These are phyloP conservation scores for Tardiomyces depauwii DNA, from an alignment of 1,139 yeast genomes.

Conservation along the genomic window DNA sequence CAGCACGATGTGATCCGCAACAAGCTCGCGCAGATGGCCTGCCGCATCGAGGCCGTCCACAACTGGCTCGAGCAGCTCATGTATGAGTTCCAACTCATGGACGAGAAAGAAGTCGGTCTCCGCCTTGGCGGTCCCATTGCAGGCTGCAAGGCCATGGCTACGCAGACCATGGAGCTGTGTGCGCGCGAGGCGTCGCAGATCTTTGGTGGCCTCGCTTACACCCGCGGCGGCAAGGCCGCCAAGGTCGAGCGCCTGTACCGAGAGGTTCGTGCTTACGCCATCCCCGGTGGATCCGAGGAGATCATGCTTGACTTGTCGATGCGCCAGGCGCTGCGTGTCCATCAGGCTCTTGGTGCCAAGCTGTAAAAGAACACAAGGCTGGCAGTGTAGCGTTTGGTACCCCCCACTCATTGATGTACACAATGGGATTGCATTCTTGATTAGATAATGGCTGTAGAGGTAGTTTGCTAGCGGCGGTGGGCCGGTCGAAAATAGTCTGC, in stretches of 20 bases:
- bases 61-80: conserved; percentile 28
- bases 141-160: conserved; percentile 30
- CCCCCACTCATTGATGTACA: too few relatives aligned
- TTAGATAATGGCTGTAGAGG: too few relatives aligned
- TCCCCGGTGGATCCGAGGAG: conserved; percentile 37
- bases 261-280: conserved; percentile 34
- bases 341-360: conserved; percentile 28
- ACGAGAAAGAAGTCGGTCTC: conserved; percentile 26
- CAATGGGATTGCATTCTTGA: too few relatives aligned
- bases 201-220: conserved; percentile 34
- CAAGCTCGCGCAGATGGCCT: conserved; percentile 33
- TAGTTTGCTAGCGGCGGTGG: too few relatives aligned
- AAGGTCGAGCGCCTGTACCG: conserved; percentile 33
- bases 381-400: too few relatives aligned
- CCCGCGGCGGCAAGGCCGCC: conserved; percentile 34
- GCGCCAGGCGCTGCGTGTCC: conserved; percentile 30
- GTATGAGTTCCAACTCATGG: conserved; percentile 24
- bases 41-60: conserved; percentile 29
- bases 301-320: conserved; percentile 33
- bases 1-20: conserved; percentile 33
- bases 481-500: too few relatives aligned
- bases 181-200: conserved; percentile 36
- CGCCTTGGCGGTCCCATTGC: conserved; percentile 36
- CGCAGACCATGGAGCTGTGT: conserved; percentile 32
- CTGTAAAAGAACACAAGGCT: conserved; percentile 19